phyloP scores from a whole-genome alignment of 805 yeast genomes.

The Pichia occidentalis region DNA sequence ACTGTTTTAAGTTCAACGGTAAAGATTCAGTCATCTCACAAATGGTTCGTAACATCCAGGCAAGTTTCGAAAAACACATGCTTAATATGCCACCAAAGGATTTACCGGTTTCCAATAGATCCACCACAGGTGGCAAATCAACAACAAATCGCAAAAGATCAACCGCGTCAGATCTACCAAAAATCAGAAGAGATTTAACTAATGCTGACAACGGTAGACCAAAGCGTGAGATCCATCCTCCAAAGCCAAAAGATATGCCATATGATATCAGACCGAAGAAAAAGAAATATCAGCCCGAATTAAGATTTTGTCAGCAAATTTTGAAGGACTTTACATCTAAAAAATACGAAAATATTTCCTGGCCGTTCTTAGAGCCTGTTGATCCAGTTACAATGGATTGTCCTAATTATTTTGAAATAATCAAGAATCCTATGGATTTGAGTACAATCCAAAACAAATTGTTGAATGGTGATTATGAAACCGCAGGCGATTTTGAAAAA shows the following conservation, averaged over 20 bases:
- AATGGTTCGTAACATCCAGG: conserved; percentile 88
- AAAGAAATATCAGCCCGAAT: conserved; percentile 84
- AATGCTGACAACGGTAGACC: conserved; percentile 70
- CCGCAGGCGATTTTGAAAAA: conserved; percentile 77
- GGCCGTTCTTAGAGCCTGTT: conserved; percentile 89
- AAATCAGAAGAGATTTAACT: conserved; percentile 62
- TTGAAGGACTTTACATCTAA: conserved; percentile 77
- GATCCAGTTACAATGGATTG: conserved; percentile 91
- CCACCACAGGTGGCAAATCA: conserved; percentile 10
- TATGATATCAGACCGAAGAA: conserved; percentile 86
- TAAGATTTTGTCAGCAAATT: conserved; percentile 76
- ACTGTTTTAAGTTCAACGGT: conserved; percentile 84
- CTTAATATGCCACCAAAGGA: conserved; percentile 78
- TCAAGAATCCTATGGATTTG: conserved; percentile 93
- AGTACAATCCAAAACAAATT: conserved; percentile 76
- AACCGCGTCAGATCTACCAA: conserved; percentile 40
- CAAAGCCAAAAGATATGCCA: conserved; percentile 88
- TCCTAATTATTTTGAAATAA: conserved; percentile 81
- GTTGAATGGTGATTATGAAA: conserved; percentile 80
- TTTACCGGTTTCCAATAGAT: conserved; percentile 22
- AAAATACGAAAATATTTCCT: conserved; percentile 77
- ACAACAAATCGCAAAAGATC: conserved; percentile 27
- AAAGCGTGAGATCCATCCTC: conserved; percentile 94
- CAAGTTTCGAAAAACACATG: conserved; percentile 89
- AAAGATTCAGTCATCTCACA: conserved; percentile 73